Conservation (phyloP, 345 rosid genomes). For the Clausena lansium region DNA sequence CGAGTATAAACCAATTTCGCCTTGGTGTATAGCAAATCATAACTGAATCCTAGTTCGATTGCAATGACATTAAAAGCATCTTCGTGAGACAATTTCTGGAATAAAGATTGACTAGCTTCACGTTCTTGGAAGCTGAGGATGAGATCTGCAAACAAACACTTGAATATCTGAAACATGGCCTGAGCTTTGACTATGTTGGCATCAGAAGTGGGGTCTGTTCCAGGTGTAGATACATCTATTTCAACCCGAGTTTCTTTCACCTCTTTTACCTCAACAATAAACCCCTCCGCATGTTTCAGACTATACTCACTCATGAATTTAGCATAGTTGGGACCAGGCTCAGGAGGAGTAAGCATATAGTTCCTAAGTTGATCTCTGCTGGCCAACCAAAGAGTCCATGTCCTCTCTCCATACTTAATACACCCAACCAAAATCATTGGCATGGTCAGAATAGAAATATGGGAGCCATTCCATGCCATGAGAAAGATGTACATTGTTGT, state of each 20-base stretch:
- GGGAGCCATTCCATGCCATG: slow-evolving; percentile 1
- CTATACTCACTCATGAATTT: slow-evolving; percentile 4
- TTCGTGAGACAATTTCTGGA: neutral
- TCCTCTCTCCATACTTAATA: slow-evolving; percentile 23
- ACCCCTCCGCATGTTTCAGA: slow-evolving; percentile 3
- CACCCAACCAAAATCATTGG: slow-evolving; percentile 21
- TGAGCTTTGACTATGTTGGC: neutral
- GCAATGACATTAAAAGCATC: slow-evolving; percentile 28
- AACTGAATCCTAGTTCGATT: slow-evolving; percentile 35
- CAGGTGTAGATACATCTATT: neutral
- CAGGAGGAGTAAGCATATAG: slow-evolving; percentile 8
- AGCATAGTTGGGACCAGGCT: slow-evolving; percentile 12
- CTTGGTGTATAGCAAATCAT: slow-evolving; percentile 31
- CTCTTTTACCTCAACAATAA: neutral
- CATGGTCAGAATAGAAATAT: slow-evolving; percentile 14
- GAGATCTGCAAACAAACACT: slow-evolving; percentile 30
- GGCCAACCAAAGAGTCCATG: slow-evolving; percentile 17
- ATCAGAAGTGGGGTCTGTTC: neutral
- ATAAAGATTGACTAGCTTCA: slow-evolving; percentile 12
- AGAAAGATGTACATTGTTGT: neutral
- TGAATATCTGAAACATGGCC: slow-evolving; percentile 3
- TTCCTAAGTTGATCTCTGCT: slow-evolving; percentile 21
- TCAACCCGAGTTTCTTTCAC: neutral
- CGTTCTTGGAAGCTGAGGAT: slow-evolving; percentile 26
- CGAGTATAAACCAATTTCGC: neutral